phyloP scores from a whole-genome alignment of 225 moss, liverwort and hornwort species.

The Polytrichum commune region DNA sequence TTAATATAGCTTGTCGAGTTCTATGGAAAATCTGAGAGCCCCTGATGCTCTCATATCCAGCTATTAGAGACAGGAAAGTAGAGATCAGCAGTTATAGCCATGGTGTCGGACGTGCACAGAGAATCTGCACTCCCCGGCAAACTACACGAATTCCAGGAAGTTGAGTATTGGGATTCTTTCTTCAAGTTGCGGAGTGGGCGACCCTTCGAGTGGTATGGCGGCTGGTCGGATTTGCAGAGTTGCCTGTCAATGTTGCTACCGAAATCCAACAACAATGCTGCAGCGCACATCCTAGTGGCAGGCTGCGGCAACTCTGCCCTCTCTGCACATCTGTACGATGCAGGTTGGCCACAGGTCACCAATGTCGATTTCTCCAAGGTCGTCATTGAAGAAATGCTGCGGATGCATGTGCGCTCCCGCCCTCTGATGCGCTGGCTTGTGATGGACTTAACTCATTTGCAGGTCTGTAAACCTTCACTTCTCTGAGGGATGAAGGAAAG shows the following conservation, averaged over 20 bases:
- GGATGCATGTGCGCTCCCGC: slow-evolving; percentile 80
- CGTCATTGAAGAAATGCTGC: slow-evolving; percentile 83
- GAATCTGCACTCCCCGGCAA: slow-evolving; percentile 21
- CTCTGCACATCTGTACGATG: slow-evolving; percentile 84
- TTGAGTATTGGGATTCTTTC: slow-evolving; percentile 67
- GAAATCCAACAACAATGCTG: slow-evolving; percentile 8
- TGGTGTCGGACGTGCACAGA: slow-evolving; percentile 14
- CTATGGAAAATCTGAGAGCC: too few relatives aligned
- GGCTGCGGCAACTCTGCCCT: slow-evolving; percentile 89
- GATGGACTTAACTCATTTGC: slow-evolving; percentile 84
- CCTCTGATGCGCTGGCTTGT: slow-evolving; percentile 90
- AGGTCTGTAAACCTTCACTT: slow-evolving; percentile 33
- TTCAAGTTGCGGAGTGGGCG: slow-evolving; percentile 55
- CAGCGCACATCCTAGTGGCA: slow-evolving; percentile 46
- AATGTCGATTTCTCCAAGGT: slow-evolving; percentile 92
- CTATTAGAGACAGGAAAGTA: background rate
- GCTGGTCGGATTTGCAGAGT: slow-evolving; percentile 70
- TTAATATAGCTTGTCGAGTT: too few relatives aligned
- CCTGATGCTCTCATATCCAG: background rate
- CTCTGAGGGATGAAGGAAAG: too few relatives aligned
- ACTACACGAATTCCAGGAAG: slow-evolving; percentile 37
- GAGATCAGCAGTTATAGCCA: background rate
- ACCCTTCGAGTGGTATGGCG: slow-evolving; percentile 69
- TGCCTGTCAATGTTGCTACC: slow-evolving; percentile 32
- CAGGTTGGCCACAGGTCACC: slow-evolving; percentile 58